A percentile compares a stretch with the other conserved stretches of the same genome.
These are phyloP conservation scores for Eucalyptus virginea DNA, from an alignment of 345 rosid genomes.

Conservation along the genomic window DNA sequence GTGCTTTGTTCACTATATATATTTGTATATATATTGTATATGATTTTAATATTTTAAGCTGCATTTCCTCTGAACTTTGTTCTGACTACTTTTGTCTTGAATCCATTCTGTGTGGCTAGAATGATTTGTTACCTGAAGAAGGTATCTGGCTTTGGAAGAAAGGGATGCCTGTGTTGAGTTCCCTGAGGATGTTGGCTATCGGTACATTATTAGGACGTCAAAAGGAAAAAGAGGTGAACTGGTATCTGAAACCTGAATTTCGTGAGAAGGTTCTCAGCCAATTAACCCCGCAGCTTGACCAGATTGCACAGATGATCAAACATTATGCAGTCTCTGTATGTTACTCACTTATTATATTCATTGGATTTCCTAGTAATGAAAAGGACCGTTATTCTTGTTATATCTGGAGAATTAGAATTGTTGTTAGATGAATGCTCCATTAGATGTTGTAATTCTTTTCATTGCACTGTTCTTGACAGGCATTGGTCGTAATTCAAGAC, in stretches of 20 bases:
- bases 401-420: neutral
- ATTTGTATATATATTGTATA: neutral
- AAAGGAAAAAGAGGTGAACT: slow-evolving; percentile 73
- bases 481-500: slow-evolving; percentile 79
- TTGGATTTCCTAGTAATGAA: neutral
- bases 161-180: slow-evolving; percentile 85
- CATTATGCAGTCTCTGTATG: slow-evolving; percentile 92
- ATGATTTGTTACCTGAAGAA: slow-evolving; percentile 89
- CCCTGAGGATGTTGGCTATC: slow-evolving; percentile 74
- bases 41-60: neutral
- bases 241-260: slow-evolving; percentile 72
- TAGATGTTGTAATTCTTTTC: neutral
- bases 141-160: slow-evolving; percentile 89
- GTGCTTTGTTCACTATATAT: neutral
- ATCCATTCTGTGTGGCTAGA: slow-evolving; percentile 41
- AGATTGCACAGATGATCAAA: slow-evolving; percentile 77
- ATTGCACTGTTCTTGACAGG: slow-evolving; percentile 28
- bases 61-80: neutral
- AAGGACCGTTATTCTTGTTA: neutral
- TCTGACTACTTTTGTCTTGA: slow-evolving; percentile 5
- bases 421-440: neutral
- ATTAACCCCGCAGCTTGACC: slow-evolving; percentile 72
- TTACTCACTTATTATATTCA: neutral
- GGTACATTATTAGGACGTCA: slow-evolving; percentile 77
- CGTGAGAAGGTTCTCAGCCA: slow-evolving; percentile 73